Evolutionary conservation across 2,329 filamentous ascomycete species (phyloP), one percentile per base, ranked within the genome.

Genomic region (Aspergillus floridensis): DNA sequence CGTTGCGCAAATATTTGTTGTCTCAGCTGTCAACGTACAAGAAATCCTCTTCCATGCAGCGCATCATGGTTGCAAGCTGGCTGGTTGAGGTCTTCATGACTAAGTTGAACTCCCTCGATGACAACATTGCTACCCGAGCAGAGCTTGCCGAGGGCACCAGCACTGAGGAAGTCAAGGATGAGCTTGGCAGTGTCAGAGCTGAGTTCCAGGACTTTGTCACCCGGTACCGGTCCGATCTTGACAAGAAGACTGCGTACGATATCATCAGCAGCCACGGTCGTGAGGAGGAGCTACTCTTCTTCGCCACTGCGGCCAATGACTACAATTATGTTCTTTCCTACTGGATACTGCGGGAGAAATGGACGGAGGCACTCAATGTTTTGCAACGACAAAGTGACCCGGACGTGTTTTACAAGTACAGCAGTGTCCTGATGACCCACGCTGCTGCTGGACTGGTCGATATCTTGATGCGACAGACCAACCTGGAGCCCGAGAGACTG

Each of bases 51-150:
- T 81, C 88, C 31, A 99, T 99, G 93, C 95, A 99, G 76, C 84
- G 93, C 59, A 89, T 91, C 64, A 96, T 99, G 92, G 88, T 98
- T 65, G 91, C 93, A 2, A 93, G 89, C 65, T 99, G 95, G 95
- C 84, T 99, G 48, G 83, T 97, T 10, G 95, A 99, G 75, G 84
- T 98, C 2, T 99, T 93, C 76, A 99, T 99, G 92, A 91, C 92
- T 5, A 97, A 96, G 76, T 83, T 99, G 47, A 97, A 99, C 72
- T 89, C 90, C 3, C 82, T 99, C 3, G 95, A 99, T 70, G 95
- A 99, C 75, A 93, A 90, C 2, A 93, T 98, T 64, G 89, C 93
- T 44, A 96, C 93, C 0, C 90, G 91, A 68, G 91, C 92, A 0
- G 92, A 96, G 72, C 77, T 93, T 22, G 84, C 87, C 0, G 91